Conservation (phyloP, 768 basidiomycete genomes). For the Boletus sensibilis region DNA sequence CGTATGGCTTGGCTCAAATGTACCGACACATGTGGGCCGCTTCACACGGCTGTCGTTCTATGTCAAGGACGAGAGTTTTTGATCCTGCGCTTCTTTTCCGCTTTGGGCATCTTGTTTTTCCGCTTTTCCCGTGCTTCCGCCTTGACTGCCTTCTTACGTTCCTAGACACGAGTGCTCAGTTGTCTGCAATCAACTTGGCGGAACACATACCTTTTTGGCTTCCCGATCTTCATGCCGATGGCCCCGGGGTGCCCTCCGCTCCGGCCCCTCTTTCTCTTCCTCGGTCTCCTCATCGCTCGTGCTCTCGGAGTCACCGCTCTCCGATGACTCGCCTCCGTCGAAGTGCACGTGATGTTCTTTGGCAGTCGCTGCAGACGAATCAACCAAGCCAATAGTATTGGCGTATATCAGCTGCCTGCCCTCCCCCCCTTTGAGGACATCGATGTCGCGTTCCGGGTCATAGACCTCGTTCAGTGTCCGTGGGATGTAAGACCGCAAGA, state of each 20-base stretch:
- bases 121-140: conserved; percentile 84
- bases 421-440: conserved; percentile 66
- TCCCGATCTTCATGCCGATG: conserved; percentile 93
- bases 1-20: conserved; percentile 1
- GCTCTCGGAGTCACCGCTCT: conserved; percentile 26
- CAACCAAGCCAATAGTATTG: conserved; percentile 78
- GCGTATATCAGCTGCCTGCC: conserved; percentile 80
- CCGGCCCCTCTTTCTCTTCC: conserved; percentile 34
- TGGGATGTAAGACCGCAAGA: conserved; percentile 90
- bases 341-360: conserved; percentile 16
- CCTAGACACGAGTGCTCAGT: conserved; percentile 45
- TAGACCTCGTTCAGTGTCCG: conserved; percentile 88
- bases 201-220: conserved; percentile 69
- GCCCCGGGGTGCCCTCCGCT: conserved; percentile 68
- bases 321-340: conserved; percentile 18
- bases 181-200: conserved; percentile 5
- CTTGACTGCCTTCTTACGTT: conserved; percentile 88
- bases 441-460: conserved; percentile 92
- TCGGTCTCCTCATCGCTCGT: conserved; percentile 38
- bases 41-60: conserved; percentile 17
- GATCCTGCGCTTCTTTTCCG: conserved; percentile 86
- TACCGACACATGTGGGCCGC: conserved; percentile 4
- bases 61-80: conserved; percentile 43
- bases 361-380: conserved; percentile 23
- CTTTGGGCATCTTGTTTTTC: conserved; percentile 92